Percentiles rank a stretch among this genome's conserved stretches.
Conservation (phyloP, 139 green algal genomes). For the Coelastrella sp. region DNA sequence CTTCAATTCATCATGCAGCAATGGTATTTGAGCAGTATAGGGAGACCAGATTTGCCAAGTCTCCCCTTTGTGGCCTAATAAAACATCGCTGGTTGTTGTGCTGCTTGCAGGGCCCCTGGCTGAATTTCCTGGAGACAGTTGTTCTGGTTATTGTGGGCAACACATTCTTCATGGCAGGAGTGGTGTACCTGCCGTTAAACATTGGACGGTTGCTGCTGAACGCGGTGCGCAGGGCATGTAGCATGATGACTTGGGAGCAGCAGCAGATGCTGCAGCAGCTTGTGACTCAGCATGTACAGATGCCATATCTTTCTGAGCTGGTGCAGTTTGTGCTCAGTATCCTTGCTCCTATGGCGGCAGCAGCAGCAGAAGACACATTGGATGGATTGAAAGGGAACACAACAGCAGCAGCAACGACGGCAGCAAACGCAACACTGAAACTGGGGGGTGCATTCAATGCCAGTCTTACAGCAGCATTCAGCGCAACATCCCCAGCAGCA, state of each 20-base stretch:
- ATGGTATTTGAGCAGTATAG: too few species aligned
- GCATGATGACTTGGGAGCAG: conserved; percentile 9
- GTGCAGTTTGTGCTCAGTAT: not conserved
- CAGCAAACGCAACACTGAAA: not conserved
- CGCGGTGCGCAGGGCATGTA: not conserved
- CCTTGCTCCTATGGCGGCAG: not conserved
- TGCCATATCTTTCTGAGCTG: conserved; percentile 1
- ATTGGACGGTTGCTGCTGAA: conserved; percentile 36
- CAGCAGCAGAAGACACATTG: not conserved
- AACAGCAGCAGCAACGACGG: conserved; percentile 24
- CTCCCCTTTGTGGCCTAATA: too few species aligned
- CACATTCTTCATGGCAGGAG: conserved; percentile 33
- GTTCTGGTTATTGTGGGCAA: conserved; percentile 42
- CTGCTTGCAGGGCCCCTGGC: conserved; percentile 37
- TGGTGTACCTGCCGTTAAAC: conserved; percentile 34
- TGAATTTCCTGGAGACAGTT: conserved; percentile 42
- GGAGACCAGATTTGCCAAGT: too few species aligned
- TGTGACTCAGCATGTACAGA: not conserved
- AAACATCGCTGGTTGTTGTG: not conserved
- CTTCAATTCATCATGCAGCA: not conserved
- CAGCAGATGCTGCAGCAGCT: conserved; percentile 30
- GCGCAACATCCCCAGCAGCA: not conserved
- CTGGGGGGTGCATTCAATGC: not conserved
- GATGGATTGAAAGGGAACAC: not conserved
- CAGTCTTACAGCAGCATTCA: not conserved